phyloP scores from a whole-genome alignment of 2,329 filamentous ascomycete species.

The Alternaria sp. region DNA sequence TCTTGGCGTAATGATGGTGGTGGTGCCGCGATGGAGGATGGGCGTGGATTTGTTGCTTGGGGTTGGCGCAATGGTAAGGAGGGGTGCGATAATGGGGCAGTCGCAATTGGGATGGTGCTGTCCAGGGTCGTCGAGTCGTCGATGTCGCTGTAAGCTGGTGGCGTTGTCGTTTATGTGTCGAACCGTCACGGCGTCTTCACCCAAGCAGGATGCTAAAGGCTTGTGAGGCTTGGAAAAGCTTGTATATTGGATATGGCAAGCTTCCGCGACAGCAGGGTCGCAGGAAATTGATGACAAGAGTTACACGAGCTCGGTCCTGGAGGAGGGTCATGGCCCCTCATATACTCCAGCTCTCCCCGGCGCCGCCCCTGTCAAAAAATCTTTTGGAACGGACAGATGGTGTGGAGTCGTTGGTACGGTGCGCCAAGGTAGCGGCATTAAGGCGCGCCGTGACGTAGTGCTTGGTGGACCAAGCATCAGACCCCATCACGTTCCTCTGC shows the following conservation, averaged over 20 bases:
- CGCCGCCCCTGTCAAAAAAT: conserved; percentile 4
- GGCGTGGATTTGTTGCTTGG: conserved; percentile 18
- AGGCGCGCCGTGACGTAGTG: conserved; percentile 22
- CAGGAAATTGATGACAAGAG: background rate
- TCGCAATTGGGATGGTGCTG: conserved; percentile 10
- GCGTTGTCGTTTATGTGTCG: conserved; percentile 1
- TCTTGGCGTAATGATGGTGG: conserved; percentile 29
- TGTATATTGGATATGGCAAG: conserved; percentile 23
- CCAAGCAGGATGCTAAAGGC: conserved; percentile 28
- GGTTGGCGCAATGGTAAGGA: conserved; percentile 11
- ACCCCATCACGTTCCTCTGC: conserved; percentile 1
- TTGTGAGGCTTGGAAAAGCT: conserved; percentile 35
- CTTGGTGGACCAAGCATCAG: conserved; percentile 4
- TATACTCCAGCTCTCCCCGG: conserved; percentile 4
- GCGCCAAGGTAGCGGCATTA: conserved; percentile 11
- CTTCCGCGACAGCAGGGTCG: conserved; percentile 3
- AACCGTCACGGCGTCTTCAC: conserved; percentile 26
- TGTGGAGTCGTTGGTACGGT: conserved; percentile 11
- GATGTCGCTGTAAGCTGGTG: conserved; percentile 1
- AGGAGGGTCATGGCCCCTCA: background rate
- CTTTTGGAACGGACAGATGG: conserved; percentile 4
- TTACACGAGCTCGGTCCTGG: background rate
- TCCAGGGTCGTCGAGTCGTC: conserved; percentile 1
- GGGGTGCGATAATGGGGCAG: conserved; percentile 2
- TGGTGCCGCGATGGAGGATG: background rate